phyloP scores from a whole-genome alignment of 176 grass and related monocot species.

The Aegilops tauschii region DNA sequence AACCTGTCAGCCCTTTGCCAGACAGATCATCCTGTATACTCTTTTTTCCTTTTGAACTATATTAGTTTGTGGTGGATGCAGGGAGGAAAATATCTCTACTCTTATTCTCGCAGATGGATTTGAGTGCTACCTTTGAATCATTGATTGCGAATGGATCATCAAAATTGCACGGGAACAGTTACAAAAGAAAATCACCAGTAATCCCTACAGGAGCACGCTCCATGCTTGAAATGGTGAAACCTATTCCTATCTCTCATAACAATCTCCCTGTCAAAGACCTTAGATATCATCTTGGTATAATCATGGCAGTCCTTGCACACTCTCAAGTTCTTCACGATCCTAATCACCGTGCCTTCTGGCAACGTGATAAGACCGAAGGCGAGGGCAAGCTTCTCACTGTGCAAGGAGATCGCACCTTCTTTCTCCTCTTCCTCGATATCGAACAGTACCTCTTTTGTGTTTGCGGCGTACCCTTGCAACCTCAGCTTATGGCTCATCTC shows the following conservation, averaged over 20 bases:
- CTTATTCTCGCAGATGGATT: not conserved
- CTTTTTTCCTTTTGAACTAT: not conserved
- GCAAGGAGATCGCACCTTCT: constrained; percentile 60
- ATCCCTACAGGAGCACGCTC: constrained; percentile 68
- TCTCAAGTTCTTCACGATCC: constrained; percentile 74
- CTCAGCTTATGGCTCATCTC: constrained; percentile 52
- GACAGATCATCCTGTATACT: not conserved
- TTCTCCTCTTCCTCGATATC: constrained; percentile 90
- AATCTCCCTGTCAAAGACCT: constrained; percentile 63
- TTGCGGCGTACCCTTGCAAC: constrained; percentile 48
- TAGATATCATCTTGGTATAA: constrained; percentile 68
- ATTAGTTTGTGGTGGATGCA: not conserved
- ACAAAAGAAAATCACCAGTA: constrained; percentile 51
- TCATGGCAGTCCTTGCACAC: constrained; percentile 78
- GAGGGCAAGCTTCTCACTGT: constrained; percentile 70
- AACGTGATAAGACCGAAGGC: constrained; percentile 54
- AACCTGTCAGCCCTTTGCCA: not conserved
- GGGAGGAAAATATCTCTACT: not conserved
- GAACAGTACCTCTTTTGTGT: constrained; percentile 66
- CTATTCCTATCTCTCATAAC: constrained; percentile 79
- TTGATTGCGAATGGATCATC: not conserved
- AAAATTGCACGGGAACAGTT: not conserved
- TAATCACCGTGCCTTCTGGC: constrained; percentile 44
- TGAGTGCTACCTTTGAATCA: not conserved
- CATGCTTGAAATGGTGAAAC: constrained; percentile 89